Conservation (phyloP, 2,329 filamentous ascomycete genomes). For the Gyromitra esculenta region DNA sequence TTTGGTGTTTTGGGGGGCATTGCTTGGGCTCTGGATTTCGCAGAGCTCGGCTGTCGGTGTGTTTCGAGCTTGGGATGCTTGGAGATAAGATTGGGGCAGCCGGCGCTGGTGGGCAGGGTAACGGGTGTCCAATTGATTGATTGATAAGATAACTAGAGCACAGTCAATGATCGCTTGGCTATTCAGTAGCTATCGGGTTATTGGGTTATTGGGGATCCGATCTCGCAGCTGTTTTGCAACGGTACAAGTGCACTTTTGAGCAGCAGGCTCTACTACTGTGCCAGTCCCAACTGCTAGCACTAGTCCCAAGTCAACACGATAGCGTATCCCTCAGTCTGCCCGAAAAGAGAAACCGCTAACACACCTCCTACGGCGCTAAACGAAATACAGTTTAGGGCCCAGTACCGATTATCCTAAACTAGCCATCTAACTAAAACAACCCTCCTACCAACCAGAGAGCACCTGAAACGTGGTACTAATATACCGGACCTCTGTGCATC, state of each 20-base stretch:
- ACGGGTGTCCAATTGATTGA: constrained; percentile 31
- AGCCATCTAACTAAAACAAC: neutral
- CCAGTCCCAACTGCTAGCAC: too few species aligned
- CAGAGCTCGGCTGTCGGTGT: neutral
- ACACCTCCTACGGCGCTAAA: too few species aligned
- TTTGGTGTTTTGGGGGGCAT: constrained; percentile 49
- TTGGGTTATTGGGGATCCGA: neutral
- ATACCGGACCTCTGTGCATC: neutral
- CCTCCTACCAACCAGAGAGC: neutral
- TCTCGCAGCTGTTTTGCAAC: too few species aligned
- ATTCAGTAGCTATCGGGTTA: neutral
- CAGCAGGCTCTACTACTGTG: too few species aligned
- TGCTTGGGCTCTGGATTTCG: neutral
- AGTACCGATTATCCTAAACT: neutral
- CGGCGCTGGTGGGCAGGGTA: constrained; percentile 20
- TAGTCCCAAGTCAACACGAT: too few species aligned
- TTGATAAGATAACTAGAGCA: constrained; percentile 26
- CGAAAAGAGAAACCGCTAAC: too few species aligned
- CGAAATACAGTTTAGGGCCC: neutral
- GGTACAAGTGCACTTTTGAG: too few species aligned
- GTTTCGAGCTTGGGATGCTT: constrained; percentile 1
- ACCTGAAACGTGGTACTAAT: neutral
- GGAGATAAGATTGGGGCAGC: neutral
- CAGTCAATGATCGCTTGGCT: neutral
- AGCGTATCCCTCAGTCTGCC: too few species aligned